Evolutionary conservation across 1,284 basidiomycete genomes (phyloP).

Genomic region (Ustilago crameri): DNA sequence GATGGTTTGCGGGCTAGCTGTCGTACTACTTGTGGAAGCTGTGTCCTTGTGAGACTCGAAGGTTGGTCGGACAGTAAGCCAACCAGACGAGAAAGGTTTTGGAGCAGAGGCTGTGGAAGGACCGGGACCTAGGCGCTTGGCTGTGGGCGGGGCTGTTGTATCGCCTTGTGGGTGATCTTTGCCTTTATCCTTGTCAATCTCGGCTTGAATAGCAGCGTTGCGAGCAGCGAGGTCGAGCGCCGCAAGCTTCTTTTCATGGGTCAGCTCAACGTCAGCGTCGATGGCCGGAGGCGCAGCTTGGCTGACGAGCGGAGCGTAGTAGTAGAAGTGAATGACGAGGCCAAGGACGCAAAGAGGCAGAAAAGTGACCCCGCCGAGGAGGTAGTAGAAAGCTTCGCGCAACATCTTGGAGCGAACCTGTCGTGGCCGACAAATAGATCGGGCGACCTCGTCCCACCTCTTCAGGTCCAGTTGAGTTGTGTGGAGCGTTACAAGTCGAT

Average conservation of each 20-base stretch:
- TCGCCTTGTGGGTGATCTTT: slow-evolving; percentile 43
- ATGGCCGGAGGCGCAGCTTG: slow-evolving; percentile 20
- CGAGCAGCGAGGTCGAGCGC: slow-evolving; percentile 53
- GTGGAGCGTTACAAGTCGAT: neutral
- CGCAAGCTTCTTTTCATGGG: slow-evolving; percentile 46
- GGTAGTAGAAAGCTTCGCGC: slow-evolving; percentile 61
- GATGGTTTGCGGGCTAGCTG: slow-evolving; percentile 11
- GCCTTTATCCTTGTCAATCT: slow-evolving; percentile 41
- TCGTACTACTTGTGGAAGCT: slow-evolving; percentile 2
- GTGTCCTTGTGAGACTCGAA: slow-evolving; percentile 47
- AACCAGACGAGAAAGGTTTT: slow-evolving; percentile 53
- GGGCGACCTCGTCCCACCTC: neutral
- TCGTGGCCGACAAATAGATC: neutral
- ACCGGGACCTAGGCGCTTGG: slow-evolving; percentile 50
- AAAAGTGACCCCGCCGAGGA: slow-evolving; percentile 66
- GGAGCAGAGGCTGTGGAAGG: slow-evolving; percentile 18
- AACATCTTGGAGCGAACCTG: slow-evolving; percentile 24
- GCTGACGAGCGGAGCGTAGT: slow-evolving; percentile 24
- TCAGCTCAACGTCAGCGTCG: slow-evolving; percentile 41
- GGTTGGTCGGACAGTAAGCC: slow-evolving; percentile 51
- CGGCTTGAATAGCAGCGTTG: slow-evolving; percentile 51
- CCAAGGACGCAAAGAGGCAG: slow-evolving; percentile 55
- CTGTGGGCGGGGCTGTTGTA: slow-evolving; percentile 49
- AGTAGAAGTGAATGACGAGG: slow-evolving; percentile 40
- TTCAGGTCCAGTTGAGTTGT: neutral